Evolutionary conservation across 2,329 filamentous ascomycete genomes (phyloP).

Genomic region (Coniochaeta ligniaria): DNA sequence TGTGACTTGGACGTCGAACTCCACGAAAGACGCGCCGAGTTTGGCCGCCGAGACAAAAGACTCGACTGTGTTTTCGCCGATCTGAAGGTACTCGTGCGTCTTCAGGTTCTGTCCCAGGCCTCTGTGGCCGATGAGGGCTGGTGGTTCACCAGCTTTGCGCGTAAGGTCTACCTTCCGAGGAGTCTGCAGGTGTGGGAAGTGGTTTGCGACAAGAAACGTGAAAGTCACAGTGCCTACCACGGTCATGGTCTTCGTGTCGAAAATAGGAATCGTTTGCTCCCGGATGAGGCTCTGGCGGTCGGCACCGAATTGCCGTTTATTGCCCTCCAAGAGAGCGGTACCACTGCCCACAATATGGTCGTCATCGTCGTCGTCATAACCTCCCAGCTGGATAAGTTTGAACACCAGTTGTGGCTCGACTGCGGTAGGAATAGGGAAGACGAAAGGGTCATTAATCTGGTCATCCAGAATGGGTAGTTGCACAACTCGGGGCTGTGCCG

Average conservation of each 20-base stretch:
- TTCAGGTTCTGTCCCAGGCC: constrained; percentile 22
- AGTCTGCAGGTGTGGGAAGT: background rate
- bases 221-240: constrained; percentile 24
- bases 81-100: constrained; percentile 21
- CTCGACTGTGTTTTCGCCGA: constrained; percentile 29
- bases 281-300: constrained; percentile 23
- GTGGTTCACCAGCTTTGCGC: constrained; percentile 1
- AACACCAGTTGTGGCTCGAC: background rate
- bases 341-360: constrained; percentile 16
- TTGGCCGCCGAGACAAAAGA: constrained; percentile 25
- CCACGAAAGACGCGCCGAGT: constrained; percentile 25
- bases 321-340: constrained; percentile 17
- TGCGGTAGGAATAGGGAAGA: background rate
- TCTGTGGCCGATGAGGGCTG: constrained; percentile 23
- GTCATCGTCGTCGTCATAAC: background rate
- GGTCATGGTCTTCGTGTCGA: constrained; percentile 19
- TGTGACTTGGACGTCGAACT: constrained; percentile 34
- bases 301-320: constrained; percentile 15
- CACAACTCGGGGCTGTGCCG: background rate
- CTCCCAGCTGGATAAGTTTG: background rate
- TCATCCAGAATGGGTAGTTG: background rate
- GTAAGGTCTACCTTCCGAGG: constrained; percentile 11
- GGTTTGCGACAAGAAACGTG: constrained; percentile 20
- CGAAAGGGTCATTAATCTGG: background rate
- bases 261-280: constrained; percentile 22